A percentile compares a stretch with the other conserved stretches of the same genome.
These are phyloP conservation scores for Penicillium corylophilum DNA, from an alignment of 2,329 filamentous ascomycete genomes.

Conservation along the genomic window DNA sequence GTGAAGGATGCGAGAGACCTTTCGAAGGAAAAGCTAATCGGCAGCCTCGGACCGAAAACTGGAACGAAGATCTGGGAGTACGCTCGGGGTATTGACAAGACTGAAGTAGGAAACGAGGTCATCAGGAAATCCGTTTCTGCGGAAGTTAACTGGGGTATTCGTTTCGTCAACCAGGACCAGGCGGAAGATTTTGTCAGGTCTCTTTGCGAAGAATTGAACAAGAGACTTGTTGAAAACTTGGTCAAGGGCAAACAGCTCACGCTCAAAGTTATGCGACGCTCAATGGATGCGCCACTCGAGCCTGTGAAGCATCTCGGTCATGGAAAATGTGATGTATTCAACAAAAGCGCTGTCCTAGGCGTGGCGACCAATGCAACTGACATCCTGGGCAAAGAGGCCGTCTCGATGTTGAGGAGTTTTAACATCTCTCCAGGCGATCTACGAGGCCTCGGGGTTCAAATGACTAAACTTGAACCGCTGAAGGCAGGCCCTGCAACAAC, in stretches of 20 bases:
- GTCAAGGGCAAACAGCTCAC: slow-evolving; percentile 87
- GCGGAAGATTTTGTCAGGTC: slow-evolving; percentile 88
- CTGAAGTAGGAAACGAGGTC: slow-evolving; percentile 81
- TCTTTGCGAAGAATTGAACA: slow-evolving; percentile 80
- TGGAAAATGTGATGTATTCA: slow-evolving; percentile 91
- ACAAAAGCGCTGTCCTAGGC: slow-evolving; percentile 79
- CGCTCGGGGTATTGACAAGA: slow-evolving; percentile 78
- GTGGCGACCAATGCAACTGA: slow-evolving; percentile 76
- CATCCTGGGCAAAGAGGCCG: slow-evolving; percentile 73
- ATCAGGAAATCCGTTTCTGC: slow-evolving; percentile 92
- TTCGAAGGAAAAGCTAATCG: slow-evolving; percentile 72
- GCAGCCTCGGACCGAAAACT: slow-evolving; percentile 82
- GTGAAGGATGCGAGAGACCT: slow-evolving; percentile 80
- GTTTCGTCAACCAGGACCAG: slow-evolving; percentile 88
- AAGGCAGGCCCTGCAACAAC: slow-evolving; percentile 56
- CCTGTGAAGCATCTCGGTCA: slow-evolving; percentile 92
- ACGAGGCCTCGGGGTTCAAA: slow-evolving; percentile 86
- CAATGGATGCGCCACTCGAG: slow-evolving; percentile 82
- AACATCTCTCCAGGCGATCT: slow-evolving; percentile 87
- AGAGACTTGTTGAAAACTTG: slow-evolving; percentile 74
- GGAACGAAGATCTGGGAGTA: slow-evolving; percentile 90
- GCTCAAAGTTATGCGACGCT: slow-evolving; percentile 90
- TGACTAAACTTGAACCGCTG: slow-evolving; percentile 85
- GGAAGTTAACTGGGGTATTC: slow-evolving; percentile 97
- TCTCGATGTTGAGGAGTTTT: slow-evolving; percentile 79